Base-by-base conservation (phyloP, 305 asterid genomes). In the Solanum hybrid region DNA sequence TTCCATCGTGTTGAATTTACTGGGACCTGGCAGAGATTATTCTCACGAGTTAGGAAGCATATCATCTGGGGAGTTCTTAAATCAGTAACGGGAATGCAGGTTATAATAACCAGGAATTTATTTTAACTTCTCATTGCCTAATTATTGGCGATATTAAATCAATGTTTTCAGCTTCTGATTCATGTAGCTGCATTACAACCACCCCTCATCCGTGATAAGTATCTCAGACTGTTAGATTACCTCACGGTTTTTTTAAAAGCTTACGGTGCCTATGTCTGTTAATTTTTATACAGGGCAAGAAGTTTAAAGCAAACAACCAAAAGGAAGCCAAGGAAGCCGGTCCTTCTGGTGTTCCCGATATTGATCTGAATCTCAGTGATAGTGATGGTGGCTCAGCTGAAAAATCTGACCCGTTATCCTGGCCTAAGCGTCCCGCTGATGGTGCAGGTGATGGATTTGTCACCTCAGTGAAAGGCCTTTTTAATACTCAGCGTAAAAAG, bases 41-140 rank as follows among this genome's bases (percentile, higher is more conserved):
- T 97, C 93, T 97, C 99, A 56, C 97, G 99, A 86, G 99, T 97
- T 88, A 97, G 97, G 94, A 97, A 97, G 94, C 99, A 97, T 91
- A 96, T 97, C 77, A 97, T 97, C 60, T 97, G 99, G 99, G 99
- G 99, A 79, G 99, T 97, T 89, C 93, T 97, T 56, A 97, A 97
- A 93, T 97, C 99, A 69, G 99, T 97, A 92, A 97, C 99, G 0
- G 99, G 99, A 90, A 97, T 97, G 98, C 99, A 97, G 99, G 99
- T 95, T 92, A 88, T 72, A 71, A 79, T 73, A 56, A 29, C 76
- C 2, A 72, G 32, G n/a, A 12, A 31, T 32, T 56, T 60, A n/a
- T 32, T 51, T 32, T 60, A 22, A 32, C n/a, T 85, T 56, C 24
- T 32, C 76, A 32, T 56, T 7, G 88, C 45, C 51, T 32, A 56